Evolutionary conservation across 2,329 filamentous ascomycete species (phyloP).

Genomic region (Aspergillus cejpii): DNA sequence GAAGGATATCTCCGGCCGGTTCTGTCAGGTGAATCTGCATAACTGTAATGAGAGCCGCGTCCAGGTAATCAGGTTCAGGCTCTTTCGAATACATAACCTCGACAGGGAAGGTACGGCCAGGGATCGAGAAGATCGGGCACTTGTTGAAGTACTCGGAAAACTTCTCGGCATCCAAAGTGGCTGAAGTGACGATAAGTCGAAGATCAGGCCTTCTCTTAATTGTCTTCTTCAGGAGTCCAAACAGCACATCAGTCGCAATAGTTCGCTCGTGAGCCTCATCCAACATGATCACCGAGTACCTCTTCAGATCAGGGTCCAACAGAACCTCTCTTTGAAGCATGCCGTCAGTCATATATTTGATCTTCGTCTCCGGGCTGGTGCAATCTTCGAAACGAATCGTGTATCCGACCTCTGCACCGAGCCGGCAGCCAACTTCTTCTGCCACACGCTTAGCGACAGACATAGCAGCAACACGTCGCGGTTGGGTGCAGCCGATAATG

Average conservation of each 20-base stretch:
- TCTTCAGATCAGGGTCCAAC: conserved; percentile 77
- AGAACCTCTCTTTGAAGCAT: conserved; percentile 96
- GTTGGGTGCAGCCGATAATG: conserved; percentile 93
- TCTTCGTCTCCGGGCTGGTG: conserved; percentile 77
- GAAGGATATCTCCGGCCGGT: conserved; percentile 83
- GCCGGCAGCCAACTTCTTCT: conserved; percentile 84
- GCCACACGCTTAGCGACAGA: conserved; percentile 95
- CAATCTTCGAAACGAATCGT: conserved; percentile 96
- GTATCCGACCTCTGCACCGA: conserved; percentile 92
- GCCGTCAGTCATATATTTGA: conserved; percentile 99
- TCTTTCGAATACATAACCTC: conserved; percentile 93
- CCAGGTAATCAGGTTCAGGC: conserved; percentile 91
- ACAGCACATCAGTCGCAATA: conserved; percentile 90
- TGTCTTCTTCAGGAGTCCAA: conserved; percentile 90
- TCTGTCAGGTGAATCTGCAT: conserved; percentile 98
- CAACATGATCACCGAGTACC: conserved; percentile 95
- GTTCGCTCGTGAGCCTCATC: conserved; percentile 98
- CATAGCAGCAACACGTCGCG: conserved; percentile 93
- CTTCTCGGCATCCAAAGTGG: conserved; percentile 93
- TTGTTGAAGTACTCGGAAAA: conserved; percentile 95
- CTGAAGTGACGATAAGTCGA: conserved; percentile 93
- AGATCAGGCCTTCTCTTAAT: conserved; percentile 77
- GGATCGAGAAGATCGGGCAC: conserved; percentile 94
- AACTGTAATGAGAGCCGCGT: conserved; percentile 87
- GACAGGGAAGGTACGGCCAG: conserved; percentile 88